These are phyloP conservation scores for Heliamphora pulchella DNA, from an alignment of 179 eudicot species.

Conservation along the genomic window DNA sequence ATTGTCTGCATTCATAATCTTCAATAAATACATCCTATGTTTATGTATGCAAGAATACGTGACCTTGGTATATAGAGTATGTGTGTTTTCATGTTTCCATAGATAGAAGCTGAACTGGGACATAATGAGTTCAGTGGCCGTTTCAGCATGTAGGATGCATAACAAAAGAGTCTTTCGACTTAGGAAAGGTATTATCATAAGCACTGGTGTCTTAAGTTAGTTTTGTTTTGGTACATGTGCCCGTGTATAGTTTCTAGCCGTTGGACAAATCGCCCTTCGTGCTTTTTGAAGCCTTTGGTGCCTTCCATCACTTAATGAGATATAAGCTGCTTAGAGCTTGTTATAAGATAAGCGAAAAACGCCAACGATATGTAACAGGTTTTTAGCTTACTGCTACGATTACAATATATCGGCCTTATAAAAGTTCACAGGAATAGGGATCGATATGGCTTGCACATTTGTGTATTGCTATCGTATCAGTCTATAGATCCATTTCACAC, in stretches of 20 bases:
- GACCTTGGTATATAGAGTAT: not conserved
- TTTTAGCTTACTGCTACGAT: too few relatives aligned
- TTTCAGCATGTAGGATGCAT: not conserved
- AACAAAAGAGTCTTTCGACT: not conserved
- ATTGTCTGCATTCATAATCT: constrained; percentile 5
- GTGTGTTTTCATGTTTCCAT: not conserved
- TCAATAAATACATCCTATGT: not conserved
- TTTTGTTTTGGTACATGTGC: not conserved
- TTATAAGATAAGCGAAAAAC: not conserved
- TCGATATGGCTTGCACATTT: too few relatives aligned
- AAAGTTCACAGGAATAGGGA: too few relatives aligned
- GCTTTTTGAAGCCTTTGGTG: not conserved
- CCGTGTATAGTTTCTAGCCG: not conserved
- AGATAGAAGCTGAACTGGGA: not conserved
- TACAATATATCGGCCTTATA: too few relatives aligned
- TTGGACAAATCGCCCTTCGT: not conserved
- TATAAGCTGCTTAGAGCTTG: not conserved
- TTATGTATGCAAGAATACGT: not conserved
- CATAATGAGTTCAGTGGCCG: not conserved
- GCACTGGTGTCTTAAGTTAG: not conserved
- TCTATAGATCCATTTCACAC: too few relatives aligned
- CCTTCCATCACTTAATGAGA: constrained; percentile 1
- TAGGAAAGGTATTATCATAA: not conserved
- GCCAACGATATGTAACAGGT: too few relatives aligned
- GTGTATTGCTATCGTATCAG: too few relatives aligned